Evolutionary conservation across 495 filamentous ascomycete species (phyloP).

Genomic region (Neurospora sublineolata): DNA sequence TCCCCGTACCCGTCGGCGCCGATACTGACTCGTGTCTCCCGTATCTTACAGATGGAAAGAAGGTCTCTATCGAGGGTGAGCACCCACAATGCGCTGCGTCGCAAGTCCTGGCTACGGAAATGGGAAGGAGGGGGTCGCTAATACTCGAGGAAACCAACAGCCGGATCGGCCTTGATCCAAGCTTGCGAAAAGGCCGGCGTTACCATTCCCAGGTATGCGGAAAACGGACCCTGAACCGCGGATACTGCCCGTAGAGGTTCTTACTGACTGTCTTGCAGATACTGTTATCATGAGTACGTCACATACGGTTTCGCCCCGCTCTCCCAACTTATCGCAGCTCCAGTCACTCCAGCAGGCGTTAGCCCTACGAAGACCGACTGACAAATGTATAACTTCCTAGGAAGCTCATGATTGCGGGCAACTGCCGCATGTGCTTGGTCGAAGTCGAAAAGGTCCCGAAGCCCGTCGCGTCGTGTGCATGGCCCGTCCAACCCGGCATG

Average conservation of each 20-base stretch:
- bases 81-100: background rate
- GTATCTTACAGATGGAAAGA: slow-evolving; percentile 70
- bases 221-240: background rate
- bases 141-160: slow-evolving; percentile 27
- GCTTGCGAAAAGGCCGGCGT: slow-evolving; percentile 95
- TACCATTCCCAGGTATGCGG: slow-evolving; percentile 66
- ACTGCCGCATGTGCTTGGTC: slow-evolving; percentile 98
- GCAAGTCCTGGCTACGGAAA: background rate
- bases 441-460: slow-evolving; percentile 94
- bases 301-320: slow-evolving; percentile 6
- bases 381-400: slow-evolving; percentile 36
- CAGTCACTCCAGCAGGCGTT: slow-evolving; percentile 4
- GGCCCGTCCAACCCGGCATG: slow-evolving; percentile 97
- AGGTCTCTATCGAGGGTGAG: slow-evolving; percentile 86
- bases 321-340: background rate
- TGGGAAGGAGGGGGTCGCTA: slow-evolving; percentile 6
- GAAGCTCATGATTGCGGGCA: slow-evolving; percentile 97
- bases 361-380: slow-evolving; percentile 1
- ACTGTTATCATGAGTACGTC: slow-evolving; percentile 93
- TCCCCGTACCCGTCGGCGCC: slow-evolving; percentile 2
- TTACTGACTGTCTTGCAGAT: slow-evolving; percentile 50
- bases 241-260: background rate
- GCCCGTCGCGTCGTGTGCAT: slow-evolving; percentile 95
- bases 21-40: slow-evolving; percentile 17
- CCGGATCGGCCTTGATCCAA: slow-evolving; percentile 91